Evolutionary conservation across 2,329 filamentous ascomycete genomes (phyloP).

Genomic region (Neofusicoccum cordaticola): DNA sequence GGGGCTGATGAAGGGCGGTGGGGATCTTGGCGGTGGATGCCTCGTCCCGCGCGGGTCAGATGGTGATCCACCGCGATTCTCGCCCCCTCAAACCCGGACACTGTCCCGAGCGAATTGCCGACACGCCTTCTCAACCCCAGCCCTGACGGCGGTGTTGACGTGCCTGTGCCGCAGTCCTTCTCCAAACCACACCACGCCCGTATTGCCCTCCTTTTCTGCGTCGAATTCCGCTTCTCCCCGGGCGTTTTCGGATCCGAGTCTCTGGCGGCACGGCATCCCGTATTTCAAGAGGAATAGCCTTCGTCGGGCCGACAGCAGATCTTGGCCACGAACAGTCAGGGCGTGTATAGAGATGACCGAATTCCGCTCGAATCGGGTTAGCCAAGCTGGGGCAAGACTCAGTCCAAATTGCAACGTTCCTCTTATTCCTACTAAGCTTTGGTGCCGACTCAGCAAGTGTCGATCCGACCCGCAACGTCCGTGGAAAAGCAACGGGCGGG

Average conservation of each 20-base stretch:
- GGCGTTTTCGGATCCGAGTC: background rate
- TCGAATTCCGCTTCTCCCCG: background rate
- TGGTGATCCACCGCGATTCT: background rate
- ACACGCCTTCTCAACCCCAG: background rate
- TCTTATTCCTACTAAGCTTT: conserved; percentile 5
- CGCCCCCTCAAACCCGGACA: background rate
- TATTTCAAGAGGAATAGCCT: background rate
- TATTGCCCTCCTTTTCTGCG: background rate
- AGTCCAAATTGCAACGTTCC: conserved; percentile 9
- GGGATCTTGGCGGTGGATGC: background rate
- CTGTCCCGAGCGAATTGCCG: background rate
- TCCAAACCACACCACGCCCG: no score
- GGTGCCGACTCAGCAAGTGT: background rate
- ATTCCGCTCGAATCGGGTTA: background rate
- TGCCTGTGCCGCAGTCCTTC: background rate
- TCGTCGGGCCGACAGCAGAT: background rate
- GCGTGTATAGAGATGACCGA: background rate
- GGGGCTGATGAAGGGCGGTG: background rate
- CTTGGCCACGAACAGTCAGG: background rate
- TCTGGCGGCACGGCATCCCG: background rate
- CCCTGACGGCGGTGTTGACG: no score
- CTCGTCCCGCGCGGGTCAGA: conserved; percentile 1
- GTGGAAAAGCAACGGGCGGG: background rate
- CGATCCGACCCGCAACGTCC: conserved; percentile 5
- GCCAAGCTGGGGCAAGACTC: background rate